Conservation (phyloP, 2,329 filamentous ascomycete genomes). For the Diaporthe vaccinii region DNA sequence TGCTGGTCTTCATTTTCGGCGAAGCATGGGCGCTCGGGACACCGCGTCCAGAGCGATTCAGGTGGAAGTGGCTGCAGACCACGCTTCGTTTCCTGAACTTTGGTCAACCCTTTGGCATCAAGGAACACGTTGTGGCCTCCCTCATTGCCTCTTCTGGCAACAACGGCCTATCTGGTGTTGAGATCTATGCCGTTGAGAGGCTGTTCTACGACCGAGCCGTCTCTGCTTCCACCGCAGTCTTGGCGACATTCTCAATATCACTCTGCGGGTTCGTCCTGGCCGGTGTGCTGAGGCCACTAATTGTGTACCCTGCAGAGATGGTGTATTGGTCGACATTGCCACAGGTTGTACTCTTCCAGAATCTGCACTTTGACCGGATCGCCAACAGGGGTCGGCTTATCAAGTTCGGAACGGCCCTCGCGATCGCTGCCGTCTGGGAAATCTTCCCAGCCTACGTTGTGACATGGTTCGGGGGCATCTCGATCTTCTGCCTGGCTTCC, state of each 20-base stretch:
- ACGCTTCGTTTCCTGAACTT: conserved; percentile 9
- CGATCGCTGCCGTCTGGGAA: conserved; percentile 15
- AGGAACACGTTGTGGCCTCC: conserved; percentile 14
- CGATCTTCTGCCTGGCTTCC: conserved; percentile 16
- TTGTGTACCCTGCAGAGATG: conserved; percentile 21
- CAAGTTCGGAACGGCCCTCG: conserved; percentile 2
- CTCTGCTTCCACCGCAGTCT: conserved; percentile 2
- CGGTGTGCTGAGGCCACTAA: conserved; percentile 5
- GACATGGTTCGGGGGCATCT: conserved; percentile 20
- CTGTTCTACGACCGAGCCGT: conserved; percentile 18
- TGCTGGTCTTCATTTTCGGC: conserved; percentile 13
- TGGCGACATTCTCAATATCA: conserved; percentile 15
- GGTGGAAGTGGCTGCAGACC: not conserved
- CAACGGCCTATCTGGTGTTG: conserved; percentile 5
- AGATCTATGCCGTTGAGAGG: conserved; percentile 1
- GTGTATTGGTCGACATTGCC: conserved; percentile 12
- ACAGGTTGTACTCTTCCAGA: conserved; percentile 19
- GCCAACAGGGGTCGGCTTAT: conserved; percentile 13
- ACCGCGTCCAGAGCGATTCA: not conserved
- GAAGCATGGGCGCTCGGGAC: conserved; percentile 8
- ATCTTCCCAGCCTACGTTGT: conserved; percentile 7
- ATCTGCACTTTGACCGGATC: conserved; percentile 16
- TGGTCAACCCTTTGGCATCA: conserved; percentile 10
- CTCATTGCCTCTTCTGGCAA: conserved; percentile 14
- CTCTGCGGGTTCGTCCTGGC: conserved; percentile 14